Evolutionary conservation across 139 green algal species (phyloP).

Genomic region (Astrephomene gubernaculifera): DNA sequence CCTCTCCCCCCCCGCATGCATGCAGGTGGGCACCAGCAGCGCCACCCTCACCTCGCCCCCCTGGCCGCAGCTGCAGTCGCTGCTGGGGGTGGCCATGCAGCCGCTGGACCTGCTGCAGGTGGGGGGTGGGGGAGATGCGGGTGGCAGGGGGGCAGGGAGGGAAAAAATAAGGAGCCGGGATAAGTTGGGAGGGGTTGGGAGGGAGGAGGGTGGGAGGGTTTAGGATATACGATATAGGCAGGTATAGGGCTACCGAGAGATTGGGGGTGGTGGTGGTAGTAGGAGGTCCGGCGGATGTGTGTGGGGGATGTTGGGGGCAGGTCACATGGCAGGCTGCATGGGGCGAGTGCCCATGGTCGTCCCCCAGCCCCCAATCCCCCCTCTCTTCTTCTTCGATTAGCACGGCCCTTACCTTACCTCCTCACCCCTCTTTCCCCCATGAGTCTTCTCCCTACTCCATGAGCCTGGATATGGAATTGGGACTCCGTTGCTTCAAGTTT

Average conservation of each 20-base stretch:
- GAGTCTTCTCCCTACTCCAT: background rate
- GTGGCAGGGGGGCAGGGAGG: background rate
- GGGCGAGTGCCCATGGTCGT: too few species aligned
- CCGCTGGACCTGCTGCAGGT: slow-evolving; percentile 46
- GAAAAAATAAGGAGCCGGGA: too few species aligned
- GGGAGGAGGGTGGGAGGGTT: background rate
- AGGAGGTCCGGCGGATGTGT: too few species aligned
- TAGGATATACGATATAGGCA: too few species aligned
- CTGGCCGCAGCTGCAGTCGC: slow-evolving; percentile 39
- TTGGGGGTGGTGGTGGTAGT: too few species aligned
- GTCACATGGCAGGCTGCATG: too few species aligned
- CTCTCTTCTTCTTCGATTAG: background rate
- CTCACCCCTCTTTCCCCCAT: background rate
- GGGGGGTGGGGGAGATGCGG: background rate
- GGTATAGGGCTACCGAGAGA: too few species aligned
- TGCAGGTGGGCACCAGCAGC: background rate
- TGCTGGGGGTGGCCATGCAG: slow-evolving; percentile 28
- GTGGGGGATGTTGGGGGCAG: too few species aligned
- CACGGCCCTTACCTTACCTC: background rate
- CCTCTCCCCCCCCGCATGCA: background rate
- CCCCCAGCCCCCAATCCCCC: too few species aligned
- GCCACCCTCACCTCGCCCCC: slow-evolving; percentile 20
- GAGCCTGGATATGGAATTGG: too few species aligned
- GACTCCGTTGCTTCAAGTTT: too few species aligned
- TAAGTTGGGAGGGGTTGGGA: background rate